phyloP scores from a whole-genome alignment of 2,329 filamentous ascomycete genomes.

The Rhinocladiella similis region DNA sequence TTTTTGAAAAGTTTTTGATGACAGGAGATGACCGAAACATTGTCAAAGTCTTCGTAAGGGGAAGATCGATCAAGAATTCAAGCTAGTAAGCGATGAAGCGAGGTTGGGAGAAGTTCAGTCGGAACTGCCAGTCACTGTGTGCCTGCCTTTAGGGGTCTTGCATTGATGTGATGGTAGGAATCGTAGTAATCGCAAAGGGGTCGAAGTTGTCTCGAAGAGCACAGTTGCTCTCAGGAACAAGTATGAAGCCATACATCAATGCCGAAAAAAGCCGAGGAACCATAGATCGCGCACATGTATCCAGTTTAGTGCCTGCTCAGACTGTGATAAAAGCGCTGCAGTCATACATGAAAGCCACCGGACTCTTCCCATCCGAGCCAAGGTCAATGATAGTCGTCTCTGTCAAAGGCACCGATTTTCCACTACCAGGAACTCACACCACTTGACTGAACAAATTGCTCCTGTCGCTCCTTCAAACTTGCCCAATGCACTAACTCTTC shows the following conservation, averaged over 20 bases:
- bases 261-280: neutral
- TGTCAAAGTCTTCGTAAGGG: conserved; percentile 54
- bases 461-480: conserved; percentile 74
- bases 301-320: neutral
- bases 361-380: neutral
- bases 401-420: neutral
- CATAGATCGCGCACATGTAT: neutral
- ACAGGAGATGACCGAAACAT: conserved; percentile 66
- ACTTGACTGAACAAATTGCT: conserved; percentile 57
- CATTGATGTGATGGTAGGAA: too few species aligned
- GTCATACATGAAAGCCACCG: neutral
- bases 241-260: neutral
- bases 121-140: neutral
- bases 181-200: neutral
- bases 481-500: conserved; percentile 76
- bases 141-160: neutral
- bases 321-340: neutral
- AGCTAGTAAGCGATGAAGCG: neutral
- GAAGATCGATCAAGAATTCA: conserved; percentile 32
- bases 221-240: too few species aligned
- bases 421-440: conserved; percentile 14
- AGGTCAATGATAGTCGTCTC: neutral
- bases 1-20: conserved; percentile 67
- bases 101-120: too few species aligned
- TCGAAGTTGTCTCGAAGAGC: neutral